These are phyloP conservation scores for Phytophthora rubi DNA, from an alignment of 352 stramenopile genomes.

Conservation along the genomic window DNA sequence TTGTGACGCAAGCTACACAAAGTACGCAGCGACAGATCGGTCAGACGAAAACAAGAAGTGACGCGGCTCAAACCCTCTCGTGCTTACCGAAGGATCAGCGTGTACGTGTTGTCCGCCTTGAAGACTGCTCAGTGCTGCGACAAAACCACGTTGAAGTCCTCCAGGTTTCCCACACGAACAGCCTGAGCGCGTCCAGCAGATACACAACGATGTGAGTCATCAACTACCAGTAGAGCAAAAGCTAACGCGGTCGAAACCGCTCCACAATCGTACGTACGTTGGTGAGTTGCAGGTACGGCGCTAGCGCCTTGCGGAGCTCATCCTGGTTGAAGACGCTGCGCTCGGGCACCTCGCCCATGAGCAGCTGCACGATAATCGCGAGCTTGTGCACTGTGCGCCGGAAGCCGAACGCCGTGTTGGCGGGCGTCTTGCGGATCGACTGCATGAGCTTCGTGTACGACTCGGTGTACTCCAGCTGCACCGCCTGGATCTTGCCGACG, in stretches of 20 bases:
- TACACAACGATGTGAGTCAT: constrained; percentile 9
- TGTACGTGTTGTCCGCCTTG: constrained; percentile 95
- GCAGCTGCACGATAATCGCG: constrained; percentile 96
- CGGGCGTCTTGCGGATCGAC: constrained; percentile 96
- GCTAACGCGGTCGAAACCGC: constrained; percentile 20
- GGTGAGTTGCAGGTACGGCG: constrained; percentile 96
- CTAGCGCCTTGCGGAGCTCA: constrained; percentile 89
- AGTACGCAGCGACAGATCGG: neutral
- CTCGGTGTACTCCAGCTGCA: constrained; percentile 98
- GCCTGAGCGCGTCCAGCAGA: constrained; percentile 63
- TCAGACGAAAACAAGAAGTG: constrained; percentile 2
- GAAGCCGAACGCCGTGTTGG: constrained; percentile 97
- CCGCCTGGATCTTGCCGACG: constrained; percentile 94
- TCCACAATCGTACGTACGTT: constrained; percentile 57
- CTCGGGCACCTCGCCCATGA: constrained; percentile 98
- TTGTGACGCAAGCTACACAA: constrained; percentile 92
- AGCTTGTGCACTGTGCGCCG: constrained; percentile 96
- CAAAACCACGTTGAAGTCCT: constrained; percentile 94
- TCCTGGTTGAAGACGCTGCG: constrained; percentile 93
- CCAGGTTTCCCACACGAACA: constrained; percentile 95
- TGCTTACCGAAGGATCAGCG: constrained; percentile 93
- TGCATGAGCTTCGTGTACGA: constrained; percentile 97
- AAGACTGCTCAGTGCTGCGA: constrained; percentile 88
- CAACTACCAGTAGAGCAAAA: too few relatives aligned
- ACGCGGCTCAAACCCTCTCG: neutral